These are phyloP conservation scores for Phaeotremella skinneri DNA, from an alignment of 768 basidiomycete genomes.

Conservation along the genomic window DNA sequence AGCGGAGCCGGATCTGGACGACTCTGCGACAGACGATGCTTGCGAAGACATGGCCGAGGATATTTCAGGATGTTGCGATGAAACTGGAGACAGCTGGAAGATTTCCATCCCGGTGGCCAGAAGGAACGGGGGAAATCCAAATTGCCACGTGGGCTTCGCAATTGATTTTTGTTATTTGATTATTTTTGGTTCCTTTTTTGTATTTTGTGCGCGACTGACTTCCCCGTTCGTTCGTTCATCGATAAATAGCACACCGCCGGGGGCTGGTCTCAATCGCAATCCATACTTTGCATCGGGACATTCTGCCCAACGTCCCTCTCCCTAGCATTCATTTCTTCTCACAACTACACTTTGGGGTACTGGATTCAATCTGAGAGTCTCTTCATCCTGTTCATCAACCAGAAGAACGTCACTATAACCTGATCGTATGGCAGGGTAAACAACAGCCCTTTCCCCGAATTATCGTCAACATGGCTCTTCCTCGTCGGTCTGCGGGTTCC, in stretches of 20 bases:
- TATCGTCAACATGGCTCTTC: conserved; percentile 20
- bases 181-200: conserved; percentile 13
- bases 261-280: background rate
- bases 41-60: background rate
- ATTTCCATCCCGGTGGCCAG: no score
- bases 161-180: background rate
- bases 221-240: conserved; percentile 1
- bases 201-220: conserved; percentile 17
- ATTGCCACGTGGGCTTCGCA: no score
- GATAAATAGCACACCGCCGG: background rate
- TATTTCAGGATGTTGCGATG: background rate
- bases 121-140: no score
- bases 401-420: no score
- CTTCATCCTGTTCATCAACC: no score
- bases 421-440: background rate
- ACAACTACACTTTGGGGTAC: no score
- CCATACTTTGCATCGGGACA: no score
- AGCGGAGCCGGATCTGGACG: background rate
- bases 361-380: no score
- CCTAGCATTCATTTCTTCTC: no score
- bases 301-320: no score
- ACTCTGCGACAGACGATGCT: background rate
- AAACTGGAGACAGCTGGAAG: background rate
- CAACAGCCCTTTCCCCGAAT: conserved; percentile 3
- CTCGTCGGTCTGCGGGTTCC: conserved; percentile 8